Base-by-base conservation (phyloP, 768 basidiomycete genomes). In the Suillus clintonianus region DNA sequence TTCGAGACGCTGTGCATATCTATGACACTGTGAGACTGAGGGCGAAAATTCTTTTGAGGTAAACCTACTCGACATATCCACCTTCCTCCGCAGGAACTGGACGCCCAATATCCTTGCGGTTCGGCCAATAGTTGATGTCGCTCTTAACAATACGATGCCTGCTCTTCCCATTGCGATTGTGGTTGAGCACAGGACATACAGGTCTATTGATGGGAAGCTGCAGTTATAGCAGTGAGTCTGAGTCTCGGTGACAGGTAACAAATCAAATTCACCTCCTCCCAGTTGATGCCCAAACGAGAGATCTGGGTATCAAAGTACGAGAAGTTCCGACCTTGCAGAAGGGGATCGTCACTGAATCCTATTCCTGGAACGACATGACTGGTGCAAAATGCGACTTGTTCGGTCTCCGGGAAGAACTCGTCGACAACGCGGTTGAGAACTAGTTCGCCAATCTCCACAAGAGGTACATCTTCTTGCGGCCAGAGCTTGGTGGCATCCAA, bases 341-440 rank as follows among this genome's bases (percentile, higher is more conserved):
- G 77, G 4, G 92, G 92, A 69, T 94, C 91, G 71, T 91, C 84
- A 68, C 86, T 88, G 71, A 90, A 89, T 8, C 86, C 87, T 59
- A 89, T 88, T 8, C 86, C 87, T 5, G 87, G 88, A 9, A 89
- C 87, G 34, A 80, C 68, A 41, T 80, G 79, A 27, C 71, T 69
- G 1, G 93, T 96, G 75, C 92, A 96, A 76, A 94, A 96, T 0
- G 94, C 94, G 59, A 89, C 89, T 76, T 95, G 94, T 76, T 97
- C 95, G 7, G 87, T 87, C 78, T 96, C 93, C 13, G 92, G 78
- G 78, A 95, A 95, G 78, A 85, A 95, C 69, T 92, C 90, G 59
- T 89, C 85, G 30, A 89, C 87, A 0, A 76, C 80, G 27, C 85
- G 80, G 68, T 90, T 80, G 39, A 91, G 74, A 2, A 87, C 83